phyloP scores from a whole-genome alignment of 169 alveolate species.

The Theileria luwenshuni region DNA sequence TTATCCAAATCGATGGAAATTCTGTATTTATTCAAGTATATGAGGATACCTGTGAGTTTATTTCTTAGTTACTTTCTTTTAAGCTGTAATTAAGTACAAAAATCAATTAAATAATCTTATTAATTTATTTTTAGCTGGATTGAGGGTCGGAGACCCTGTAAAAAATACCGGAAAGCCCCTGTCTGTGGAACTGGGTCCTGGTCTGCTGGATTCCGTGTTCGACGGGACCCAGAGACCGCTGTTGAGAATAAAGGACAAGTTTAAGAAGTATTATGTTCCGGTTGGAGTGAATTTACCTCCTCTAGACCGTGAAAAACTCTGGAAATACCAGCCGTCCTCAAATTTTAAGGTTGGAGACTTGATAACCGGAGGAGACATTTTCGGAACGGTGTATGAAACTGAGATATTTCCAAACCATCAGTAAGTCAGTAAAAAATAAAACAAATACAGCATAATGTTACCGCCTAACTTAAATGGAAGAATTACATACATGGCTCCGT shows the following conservation, averaged over 20 bases:
- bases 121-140: constrained; percentile 86
- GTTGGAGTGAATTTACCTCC: constrained; percentile 95
- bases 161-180: constrained; percentile 95
- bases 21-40: constrained; percentile 97
- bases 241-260: constrained; percentile 88
- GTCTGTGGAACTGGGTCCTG: constrained; percentile 98
- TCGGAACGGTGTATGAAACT: constrained; percentile 94
- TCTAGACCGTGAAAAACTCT: constrained; percentile 88
- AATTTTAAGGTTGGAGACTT: constrained; percentile 89
- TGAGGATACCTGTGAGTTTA: constrained; percentile 92
- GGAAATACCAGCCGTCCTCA: constrained; percentile 91
- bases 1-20: constrained; percentile 96
- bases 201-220: constrained; percentile 92
- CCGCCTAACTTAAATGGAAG: constrained; percentile 97
- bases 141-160: constrained; percentile 98
- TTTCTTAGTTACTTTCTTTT: not conserved
- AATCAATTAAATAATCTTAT: too few relatives aligned
- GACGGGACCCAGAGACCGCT: constrained; percentile 99
- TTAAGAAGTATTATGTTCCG: constrained; percentile 91
- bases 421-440: constrained; percentile 12
- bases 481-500: constrained; percentile 91
- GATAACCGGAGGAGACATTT: constrained; percentile 97
- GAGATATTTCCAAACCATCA: constrained; percentile 92
- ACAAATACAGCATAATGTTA: constrained; percentile 82
- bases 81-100: not conserved